Percentiles rank a stretch among this genome's conserved stretches.
These are phyloP conservation scores for Cladosporium oxysporum DNA, from an alignment of 2,329 filamentous ascomycete species.

Conservation along the genomic window DNA sequence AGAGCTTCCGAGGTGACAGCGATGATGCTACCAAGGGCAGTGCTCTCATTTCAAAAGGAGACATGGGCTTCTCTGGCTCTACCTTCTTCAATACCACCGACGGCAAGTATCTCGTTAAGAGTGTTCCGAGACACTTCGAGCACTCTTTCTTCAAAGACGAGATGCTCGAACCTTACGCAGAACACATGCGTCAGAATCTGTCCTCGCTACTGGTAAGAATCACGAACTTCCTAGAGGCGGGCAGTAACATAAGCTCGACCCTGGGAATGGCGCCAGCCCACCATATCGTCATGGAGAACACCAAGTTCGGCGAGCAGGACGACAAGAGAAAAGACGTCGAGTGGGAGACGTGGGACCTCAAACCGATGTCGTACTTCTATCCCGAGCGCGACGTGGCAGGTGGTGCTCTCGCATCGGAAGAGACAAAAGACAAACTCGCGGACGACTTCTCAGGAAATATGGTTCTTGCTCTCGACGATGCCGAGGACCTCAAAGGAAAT, in stretches of 20 bases:
- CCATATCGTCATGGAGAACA: conserved; percentile 78
- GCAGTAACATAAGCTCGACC: conserved; percentile 59
- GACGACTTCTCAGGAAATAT: conserved; percentile 70
- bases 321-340: conserved; percentile 40
- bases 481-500: conserved; percentile 56
- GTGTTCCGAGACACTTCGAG: conserved; percentile 68
- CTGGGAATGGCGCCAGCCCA: conserved; percentile 66
- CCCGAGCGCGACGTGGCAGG: conserved; percentile 71
- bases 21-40: conserved; percentile 22
- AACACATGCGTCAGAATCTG: conserved; percentile 63
- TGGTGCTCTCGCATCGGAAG: conserved; percentile 62
- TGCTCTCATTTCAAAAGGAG: conserved; percentile 60
- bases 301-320: conserved; percentile 61
- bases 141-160: conserved; percentile 69
- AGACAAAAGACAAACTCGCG: conserved; percentile 65
- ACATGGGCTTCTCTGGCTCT: conserved; percentile 74
- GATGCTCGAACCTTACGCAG: conserved; percentile 63
- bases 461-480: conserved; percentile 56
- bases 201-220: conserved; percentile 69
- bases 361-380: conserved; percentile 74
- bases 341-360: conserved; percentile 75
- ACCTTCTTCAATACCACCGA: conserved; percentile 72
- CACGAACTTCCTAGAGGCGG: conserved; percentile 65
- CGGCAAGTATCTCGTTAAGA: conserved; percentile 70
- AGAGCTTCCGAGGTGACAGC: conserved; percentile 51